Evolutionary conservation across 2,329 filamentous ascomycete species (phyloP).

Genomic region (Ceratocystis colombiana): DNA sequence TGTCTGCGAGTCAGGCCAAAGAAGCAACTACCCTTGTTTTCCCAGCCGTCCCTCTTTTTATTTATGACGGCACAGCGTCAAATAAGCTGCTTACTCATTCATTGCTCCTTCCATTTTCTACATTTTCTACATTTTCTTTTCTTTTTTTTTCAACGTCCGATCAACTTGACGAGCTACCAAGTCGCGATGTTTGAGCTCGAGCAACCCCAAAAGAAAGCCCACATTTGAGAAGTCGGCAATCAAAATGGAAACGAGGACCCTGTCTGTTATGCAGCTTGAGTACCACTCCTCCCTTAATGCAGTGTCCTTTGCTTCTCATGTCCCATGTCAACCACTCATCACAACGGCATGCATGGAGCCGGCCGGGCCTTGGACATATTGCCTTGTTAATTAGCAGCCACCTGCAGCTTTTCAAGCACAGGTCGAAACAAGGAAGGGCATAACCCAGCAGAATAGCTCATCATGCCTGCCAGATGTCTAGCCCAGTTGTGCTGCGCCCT

Average conservation of each 20-base stretch:
- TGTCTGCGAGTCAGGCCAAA: constrained; percentile 8
- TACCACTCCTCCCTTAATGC: neutral
- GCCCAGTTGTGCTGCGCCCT: neutral
- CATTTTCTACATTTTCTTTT: neutral
- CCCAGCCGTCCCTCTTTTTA: neutral
- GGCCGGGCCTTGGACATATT: neutral
- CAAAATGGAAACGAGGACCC: neutral
- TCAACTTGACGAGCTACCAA: neutral
- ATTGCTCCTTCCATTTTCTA: neutral
- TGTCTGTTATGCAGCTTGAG: neutral
- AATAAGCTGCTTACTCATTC: neutral
- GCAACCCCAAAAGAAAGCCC: neutral
- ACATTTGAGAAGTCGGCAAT: neutral
- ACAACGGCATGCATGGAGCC: neutral
- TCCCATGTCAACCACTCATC: neutral
- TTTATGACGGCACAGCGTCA: neutral
- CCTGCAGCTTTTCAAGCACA: constrained; percentile 19
- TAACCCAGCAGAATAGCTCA: neutral
- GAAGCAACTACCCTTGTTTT: neutral
- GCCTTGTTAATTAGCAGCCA: constrained; percentile 12
- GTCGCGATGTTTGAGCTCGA: neutral
- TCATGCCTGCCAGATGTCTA: neutral
- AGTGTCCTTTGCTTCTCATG: neutral
- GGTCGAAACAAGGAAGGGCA: neutral
- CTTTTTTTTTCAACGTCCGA: neutral